phyloP scores from a whole-genome alignment of 1,284 basidiomycete genomes.

The Earliella scabrosa region DNA sequence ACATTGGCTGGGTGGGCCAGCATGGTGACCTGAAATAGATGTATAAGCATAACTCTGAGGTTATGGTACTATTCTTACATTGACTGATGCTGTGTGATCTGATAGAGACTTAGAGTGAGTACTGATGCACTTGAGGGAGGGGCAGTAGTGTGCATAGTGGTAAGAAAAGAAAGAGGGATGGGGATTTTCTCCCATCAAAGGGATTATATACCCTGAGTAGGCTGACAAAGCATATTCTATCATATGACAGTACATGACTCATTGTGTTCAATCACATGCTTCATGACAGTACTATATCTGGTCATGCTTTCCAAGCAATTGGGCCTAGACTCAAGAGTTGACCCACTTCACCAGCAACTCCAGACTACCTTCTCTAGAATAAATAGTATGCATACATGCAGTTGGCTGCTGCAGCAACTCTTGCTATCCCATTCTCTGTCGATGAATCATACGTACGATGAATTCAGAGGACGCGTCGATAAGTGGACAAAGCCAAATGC shows the following conservation, averaged over 20 bases:
- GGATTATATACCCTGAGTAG: not conserved
- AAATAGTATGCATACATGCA: too few species aligned
- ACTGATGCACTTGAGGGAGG: not conserved
- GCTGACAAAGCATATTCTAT: slow-evolving; percentile 1
- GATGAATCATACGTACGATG: not conserved
- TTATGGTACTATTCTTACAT: too few species aligned
- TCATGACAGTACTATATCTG: too few species aligned
- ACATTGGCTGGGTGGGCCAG: not conserved
- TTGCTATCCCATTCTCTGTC: too few species aligned
- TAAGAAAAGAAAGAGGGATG: too few species aligned
- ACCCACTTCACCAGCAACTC: too few species aligned
- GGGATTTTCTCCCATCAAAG: not conserved
- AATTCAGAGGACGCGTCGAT: not conserved
- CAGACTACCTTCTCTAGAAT: too few species aligned
- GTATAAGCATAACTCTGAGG: too few species aligned
- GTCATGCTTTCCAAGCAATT: too few species aligned
- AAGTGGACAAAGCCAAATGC: too few species aligned
- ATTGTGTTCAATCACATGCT: not conserved
- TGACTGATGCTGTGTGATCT: not conserved
- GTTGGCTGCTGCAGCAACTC: too few species aligned
- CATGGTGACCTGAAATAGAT: not conserved
- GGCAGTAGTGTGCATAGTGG: not conserved
- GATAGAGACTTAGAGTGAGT: not conserved
- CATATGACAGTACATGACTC: not conserved
- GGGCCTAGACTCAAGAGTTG: too few species aligned